Conservation (phyloP, 2,329 filamentous ascomycete genomes). For the Xenoacremonium recifei region DNA sequence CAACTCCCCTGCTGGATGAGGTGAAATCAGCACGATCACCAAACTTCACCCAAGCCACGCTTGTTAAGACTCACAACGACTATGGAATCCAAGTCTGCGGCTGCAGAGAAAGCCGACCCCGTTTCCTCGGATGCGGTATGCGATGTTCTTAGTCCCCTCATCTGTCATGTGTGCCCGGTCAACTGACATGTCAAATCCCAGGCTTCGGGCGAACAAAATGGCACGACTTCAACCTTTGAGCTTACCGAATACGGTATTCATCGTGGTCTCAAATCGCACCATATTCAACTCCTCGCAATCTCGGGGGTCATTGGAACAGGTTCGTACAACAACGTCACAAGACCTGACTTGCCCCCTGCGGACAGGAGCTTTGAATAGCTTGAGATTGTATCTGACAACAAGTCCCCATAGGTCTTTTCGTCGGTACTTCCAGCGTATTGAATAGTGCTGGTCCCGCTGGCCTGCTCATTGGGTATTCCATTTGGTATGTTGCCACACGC, state of each 20-base stretch:
- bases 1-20: too few relatives aligned
- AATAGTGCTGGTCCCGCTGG: slow-evolving; percentile 3
- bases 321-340: too few relatives aligned
- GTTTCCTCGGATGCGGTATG: slow-evolving; percentile 1
- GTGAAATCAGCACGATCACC: too few relatives aligned
- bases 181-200: not conserved
- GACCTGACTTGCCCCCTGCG: not conserved
- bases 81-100: not conserved
- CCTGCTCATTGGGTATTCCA: slow-evolving; percentile 6
- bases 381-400: not conserved
- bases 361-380: not conserved
- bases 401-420: slow-evolving; percentile 2
- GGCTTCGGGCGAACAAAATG: slow-evolving; percentile 3
- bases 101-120: not conserved
- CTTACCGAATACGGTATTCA: slow-evolving; percentile 4
- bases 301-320: slow-evolving; percentile 6
- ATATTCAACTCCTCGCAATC: slow-evolving; percentile 4
- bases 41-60: too few relatives aligned
- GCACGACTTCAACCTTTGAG: not conserved
- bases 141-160: not conserved
- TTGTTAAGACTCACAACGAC: too few relatives aligned
- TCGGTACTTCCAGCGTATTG: slow-evolving; percentile 2
- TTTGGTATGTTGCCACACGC: slow-evolving; percentile 1
- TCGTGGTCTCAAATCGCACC: slow-evolving; percentile 4
- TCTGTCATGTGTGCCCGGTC: not conserved